Evolutionary conservation across 164 flowering plant species (phyloP).

Genomic region (Aristolochia fimbriata): DNA sequence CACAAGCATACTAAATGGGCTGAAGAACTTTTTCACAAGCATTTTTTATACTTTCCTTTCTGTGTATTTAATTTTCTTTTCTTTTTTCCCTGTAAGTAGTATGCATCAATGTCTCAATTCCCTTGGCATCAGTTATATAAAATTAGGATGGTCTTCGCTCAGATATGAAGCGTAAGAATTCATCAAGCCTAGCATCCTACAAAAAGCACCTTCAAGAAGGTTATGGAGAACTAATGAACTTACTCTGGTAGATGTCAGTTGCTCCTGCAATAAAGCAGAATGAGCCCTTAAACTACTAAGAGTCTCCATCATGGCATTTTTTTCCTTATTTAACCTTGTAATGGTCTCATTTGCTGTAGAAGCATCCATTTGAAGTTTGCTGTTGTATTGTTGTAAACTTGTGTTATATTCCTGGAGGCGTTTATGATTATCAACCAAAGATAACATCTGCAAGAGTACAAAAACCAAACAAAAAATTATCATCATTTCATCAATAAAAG

Average conservation of each 20-base stretch:
- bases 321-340: conserved; percentile 69
- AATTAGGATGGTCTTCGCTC: no score
- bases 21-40: no score
- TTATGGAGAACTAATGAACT: conserved; percentile 14
- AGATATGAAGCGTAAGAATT: no score
- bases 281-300: conserved; percentile 61
- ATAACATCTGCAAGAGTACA: conserved; percentile 35
- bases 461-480: not conserved
- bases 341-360: conserved; percentile 51
- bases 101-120: no score
- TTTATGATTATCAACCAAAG: conserved; percentile 64
- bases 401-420: conserved; percentile 82
- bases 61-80: no score
- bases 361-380: conserved; percentile 79
- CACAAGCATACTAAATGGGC: no score
- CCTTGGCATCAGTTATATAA: no score
- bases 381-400: conserved; percentile 87
- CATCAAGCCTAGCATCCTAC: no score
- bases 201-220: not conserved
- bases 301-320: conserved; percentile 61
- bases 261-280: conserved; percentile 46
- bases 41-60: no score
- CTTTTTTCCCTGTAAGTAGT: no score
- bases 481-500: not conserved
- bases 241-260: conserved; percentile 56